phyloP scores from a whole-genome alignment of 495 filamentous ascomycete genomes.

The Penicillium paxilli region DNA sequence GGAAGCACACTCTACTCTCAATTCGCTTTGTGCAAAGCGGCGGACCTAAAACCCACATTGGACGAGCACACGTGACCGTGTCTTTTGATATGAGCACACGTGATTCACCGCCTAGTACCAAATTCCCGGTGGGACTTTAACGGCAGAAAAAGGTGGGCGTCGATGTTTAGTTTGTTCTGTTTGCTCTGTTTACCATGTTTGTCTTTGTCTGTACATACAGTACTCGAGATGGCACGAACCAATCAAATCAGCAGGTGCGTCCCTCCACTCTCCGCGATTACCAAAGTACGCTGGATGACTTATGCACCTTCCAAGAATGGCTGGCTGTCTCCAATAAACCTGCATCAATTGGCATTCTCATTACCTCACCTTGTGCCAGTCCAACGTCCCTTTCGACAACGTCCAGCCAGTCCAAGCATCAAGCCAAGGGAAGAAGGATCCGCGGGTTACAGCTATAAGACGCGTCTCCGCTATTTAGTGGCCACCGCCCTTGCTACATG shows the following conservation, averaged over 20 bases:
- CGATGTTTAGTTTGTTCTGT: too few relatives aligned
- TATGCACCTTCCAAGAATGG: not conserved
- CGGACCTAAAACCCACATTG: slow-evolving; percentile 50
- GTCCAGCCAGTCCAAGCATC: too few relatives aligned
- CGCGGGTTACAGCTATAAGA: not conserved
- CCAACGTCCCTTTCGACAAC: too few relatives aligned
- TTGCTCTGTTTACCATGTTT: too few relatives aligned
- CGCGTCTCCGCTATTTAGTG: slow-evolving; percentile 10
- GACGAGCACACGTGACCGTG: slow-evolving; percentile 13
- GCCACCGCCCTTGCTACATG: slow-evolving; percentile 24
- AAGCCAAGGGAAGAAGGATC: too few relatives aligned
- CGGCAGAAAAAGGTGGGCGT: too few relatives aligned
- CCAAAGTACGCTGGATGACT: not conserved
- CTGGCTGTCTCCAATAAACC: too few relatives aligned
- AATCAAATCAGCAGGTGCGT: not conserved
- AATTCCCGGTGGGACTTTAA: too few relatives aligned
- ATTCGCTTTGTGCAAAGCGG: slow-evolving; percentile 40
- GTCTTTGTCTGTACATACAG: too few relatives aligned
- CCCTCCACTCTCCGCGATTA: not conserved
- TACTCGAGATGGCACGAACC: too few relatives aligned
- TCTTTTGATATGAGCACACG: slow-evolving; percentile 23
- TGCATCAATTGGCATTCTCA: not conserved
- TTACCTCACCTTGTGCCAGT: too few relatives aligned
- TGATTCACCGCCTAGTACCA: slow-evolving; percentile 43
- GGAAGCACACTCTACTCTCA: slow-evolving; percentile 38